Percentiles rank a stretch among this genome's conserved stretches.
These are phyloP conservation scores for Neofusicoccum parvum DNA, from an alignment of 2,329 filamentous ascomycete species.

Conservation along the genomic window DNA sequence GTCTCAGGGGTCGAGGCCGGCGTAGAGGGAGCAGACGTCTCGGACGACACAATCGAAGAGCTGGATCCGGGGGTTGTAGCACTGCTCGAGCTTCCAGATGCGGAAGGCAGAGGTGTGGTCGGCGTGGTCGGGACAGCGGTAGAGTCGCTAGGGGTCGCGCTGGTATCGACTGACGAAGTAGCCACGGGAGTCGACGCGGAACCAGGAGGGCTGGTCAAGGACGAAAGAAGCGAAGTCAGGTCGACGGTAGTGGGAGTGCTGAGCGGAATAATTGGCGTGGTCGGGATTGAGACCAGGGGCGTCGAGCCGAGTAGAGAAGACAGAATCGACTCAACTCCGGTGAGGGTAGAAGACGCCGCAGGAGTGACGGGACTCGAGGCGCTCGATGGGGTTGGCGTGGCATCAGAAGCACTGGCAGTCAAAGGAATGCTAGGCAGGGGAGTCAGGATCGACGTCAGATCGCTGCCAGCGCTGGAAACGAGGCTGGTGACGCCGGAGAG, in stretches of 20 bases:
- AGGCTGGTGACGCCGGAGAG: conserved; percentile 17
- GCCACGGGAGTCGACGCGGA: conserved; percentile 8
- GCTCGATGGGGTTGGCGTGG: conserved; percentile 1
- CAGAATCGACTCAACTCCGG: background rate
- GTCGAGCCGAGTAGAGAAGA: conserved; percentile 19
- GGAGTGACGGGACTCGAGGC: background rate
- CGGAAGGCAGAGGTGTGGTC: conserved; percentile 1
- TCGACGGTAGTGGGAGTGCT: conserved; percentile 16
- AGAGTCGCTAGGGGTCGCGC: background rate
- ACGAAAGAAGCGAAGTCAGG: conserved; percentile 11
- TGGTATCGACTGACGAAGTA: background rate
- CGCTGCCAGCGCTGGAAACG: conserved; percentile 2
- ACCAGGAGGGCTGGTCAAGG: background rate
- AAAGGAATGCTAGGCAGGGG: background rate
- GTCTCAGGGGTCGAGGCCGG: background rate
- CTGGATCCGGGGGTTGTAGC: background rate
- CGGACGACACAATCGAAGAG: background rate
- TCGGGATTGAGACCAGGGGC: conserved; percentile 13
- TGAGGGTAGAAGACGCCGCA: background rate
- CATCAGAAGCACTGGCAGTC: background rate
- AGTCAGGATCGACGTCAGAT: conserved; percentile 6
- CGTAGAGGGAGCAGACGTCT: background rate
- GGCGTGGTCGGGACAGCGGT: conserved; percentile 10
- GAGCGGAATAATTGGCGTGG: conserved; percentile 20
- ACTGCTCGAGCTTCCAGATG: background rate